These are phyloP conservation scores for Albophoma yamanashiensis DNA, from an alignment of 2,329 filamentous ascomycete genomes.

Conservation along the genomic window DNA sequence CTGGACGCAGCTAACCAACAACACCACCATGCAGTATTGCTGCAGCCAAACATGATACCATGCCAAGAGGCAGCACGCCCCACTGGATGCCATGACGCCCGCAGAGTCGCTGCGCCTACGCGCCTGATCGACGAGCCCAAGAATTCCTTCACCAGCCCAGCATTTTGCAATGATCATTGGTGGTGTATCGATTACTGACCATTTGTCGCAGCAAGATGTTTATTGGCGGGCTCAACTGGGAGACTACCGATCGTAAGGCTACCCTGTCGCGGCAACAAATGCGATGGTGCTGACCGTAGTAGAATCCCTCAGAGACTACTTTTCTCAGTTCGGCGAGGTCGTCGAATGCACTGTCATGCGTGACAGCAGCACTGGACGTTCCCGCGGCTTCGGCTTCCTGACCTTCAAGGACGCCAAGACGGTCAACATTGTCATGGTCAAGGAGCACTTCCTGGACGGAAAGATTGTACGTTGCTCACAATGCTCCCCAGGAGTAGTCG, in stretches of 20 bases:
- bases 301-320: constrained; percentile 97
- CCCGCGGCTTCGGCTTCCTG: constrained; percentile 91
- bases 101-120: background rate
- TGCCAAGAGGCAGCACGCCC: background rate
- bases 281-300: constrained; percentile 7
- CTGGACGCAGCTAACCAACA: background rate
- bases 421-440: constrained; percentile 99
- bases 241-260: constrained; percentile 89
- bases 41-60: background rate
- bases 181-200: background rate
- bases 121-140: background rate
- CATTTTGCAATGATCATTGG: background rate
- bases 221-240: constrained; percentile 97
- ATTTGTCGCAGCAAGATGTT: constrained; percentile 81
- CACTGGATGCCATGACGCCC: background rate
- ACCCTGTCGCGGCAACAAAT: background rate
- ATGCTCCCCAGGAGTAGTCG: background rate
- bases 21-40: background rate
- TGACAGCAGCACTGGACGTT: constrained; percentile 85
- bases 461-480: constrained; percentile 69
- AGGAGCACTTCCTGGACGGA: constrained; percentile 94
- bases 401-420: constrained; percentile 97
- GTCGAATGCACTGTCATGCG: constrained; percentile 99
- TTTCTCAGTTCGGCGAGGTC: constrained; percentile 95
- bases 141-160: background rate